Conservation (phyloP, 2,329 filamentous ascomycete genomes). For the Lecanicillium sp. region DNA sequence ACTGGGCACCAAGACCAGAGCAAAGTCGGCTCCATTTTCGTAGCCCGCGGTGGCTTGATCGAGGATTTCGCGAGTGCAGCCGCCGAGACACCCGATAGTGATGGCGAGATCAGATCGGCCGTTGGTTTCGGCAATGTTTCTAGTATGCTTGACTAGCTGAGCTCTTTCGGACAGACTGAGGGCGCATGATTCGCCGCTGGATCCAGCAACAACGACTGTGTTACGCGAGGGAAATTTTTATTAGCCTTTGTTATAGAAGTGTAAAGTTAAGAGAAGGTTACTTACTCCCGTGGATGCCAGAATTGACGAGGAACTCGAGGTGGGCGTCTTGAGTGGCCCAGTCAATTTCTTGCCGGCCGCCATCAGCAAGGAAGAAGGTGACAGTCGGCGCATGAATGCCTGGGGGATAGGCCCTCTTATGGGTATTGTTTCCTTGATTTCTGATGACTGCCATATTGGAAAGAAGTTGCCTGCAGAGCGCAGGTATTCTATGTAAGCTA, state of each 20-base stretch:
- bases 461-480: too few relatives aligned
- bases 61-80: conserved; percentile 59
- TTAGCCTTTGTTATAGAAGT: conserved; percentile 4
- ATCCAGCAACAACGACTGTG: conserved; percentile 57
- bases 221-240: conserved; percentile 12
- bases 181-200: conserved; percentile 67
- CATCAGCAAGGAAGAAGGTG: conserved; percentile 43
- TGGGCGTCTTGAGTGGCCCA: conserved; percentile 46
- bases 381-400: conserved; percentile 49
- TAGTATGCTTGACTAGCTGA: conserved; percentile 51
- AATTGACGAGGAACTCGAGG: conserved; percentile 43
- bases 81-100: conserved; percentile 58
- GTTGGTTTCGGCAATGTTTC: conserved; percentile 47
- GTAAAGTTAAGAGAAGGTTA: conserved; percentile 1
- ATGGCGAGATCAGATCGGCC: conserved; percentile 51
- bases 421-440: background rate
- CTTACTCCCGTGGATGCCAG: conserved; percentile 41
- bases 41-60: conserved; percentile 46
- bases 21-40: too few relatives aligned
- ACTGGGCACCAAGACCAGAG: conserved; percentile 40
- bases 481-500: too few relatives aligned
- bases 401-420: conserved; percentile 29
- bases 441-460: too few relatives aligned
- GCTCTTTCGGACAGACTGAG: conserved; percentile 56
- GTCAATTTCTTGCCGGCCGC: conserved; percentile 40